Percentiles rank a stretch among this genome's conserved stretches.
phyloP scores from a whole-genome alignment of 257 asterid genomes.

The Solanum gandarillasii region DNA sequence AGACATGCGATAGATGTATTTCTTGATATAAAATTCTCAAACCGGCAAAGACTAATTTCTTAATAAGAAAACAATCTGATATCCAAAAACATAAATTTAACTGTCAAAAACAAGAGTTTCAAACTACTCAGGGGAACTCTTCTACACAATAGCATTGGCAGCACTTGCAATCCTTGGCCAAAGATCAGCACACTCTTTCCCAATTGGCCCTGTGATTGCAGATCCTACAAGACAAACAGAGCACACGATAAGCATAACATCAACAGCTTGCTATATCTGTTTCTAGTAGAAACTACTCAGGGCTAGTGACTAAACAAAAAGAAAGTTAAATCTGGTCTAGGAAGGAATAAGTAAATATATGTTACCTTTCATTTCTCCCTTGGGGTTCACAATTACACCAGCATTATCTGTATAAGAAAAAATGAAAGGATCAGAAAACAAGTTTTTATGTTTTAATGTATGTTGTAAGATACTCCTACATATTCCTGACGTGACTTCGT shows the following conservation, averaged over 20 bases:
- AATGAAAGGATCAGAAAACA: neutral
- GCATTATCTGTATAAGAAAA: slow-evolving; percentile 32
- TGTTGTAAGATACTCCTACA: neutral
- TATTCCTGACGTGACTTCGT: neutral
- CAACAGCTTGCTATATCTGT: neutral
- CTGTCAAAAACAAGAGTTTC: neutral
- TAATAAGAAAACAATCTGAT: neutral
- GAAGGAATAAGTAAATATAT: neutral
- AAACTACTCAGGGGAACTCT: neutral
- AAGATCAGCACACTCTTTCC: slow-evolving; percentile 53
- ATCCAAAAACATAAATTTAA: neutral
- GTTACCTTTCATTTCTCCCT: slow-evolving; percentile 58
- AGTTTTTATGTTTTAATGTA: neutral
- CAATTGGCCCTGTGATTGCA: slow-evolving; percentile 47
- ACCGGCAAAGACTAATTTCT: neutral
- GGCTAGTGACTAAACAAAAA: neutral
- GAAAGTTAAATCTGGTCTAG: neutral
- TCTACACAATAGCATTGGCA: slow-evolving; percentile 44
- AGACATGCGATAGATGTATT: neutral
- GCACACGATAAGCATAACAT: neutral
- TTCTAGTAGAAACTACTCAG: neutral
- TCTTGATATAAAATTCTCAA: slow-evolving; percentile 1
- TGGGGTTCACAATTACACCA: slow-evolving; percentile 52
- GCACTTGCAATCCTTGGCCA: slow-evolving; percentile 59
- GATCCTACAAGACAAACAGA: slow-evolving; percentile 16